Percentiles rank a stretch among this genome's conserved stretches.
These are phyloP conservation scores for Puccinellia tenuiflora DNA, from an alignment of 176 grass and related monocot species.

Conservation along the genomic window DNA sequence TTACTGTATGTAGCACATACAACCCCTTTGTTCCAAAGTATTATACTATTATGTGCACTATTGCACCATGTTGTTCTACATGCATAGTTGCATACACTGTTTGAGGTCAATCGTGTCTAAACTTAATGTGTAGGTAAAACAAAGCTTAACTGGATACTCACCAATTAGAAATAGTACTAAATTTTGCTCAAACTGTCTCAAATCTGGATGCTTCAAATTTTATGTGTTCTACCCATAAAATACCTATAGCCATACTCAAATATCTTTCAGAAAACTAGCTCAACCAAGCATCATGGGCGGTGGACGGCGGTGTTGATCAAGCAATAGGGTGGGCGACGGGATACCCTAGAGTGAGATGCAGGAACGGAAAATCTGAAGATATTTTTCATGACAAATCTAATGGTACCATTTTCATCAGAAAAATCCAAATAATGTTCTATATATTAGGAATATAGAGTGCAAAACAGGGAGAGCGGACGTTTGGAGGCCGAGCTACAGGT, in stretches of 20 bases:
- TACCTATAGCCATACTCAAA: neutral
- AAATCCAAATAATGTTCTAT: neutral
- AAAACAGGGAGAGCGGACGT: too few relatives aligned
- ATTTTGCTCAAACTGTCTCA: neutral
- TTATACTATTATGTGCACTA: neutral
- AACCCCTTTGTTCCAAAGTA: neutral
- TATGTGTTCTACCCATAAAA: neutral
- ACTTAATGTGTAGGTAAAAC: neutral
- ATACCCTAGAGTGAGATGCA: neutral
- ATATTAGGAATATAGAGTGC: neutral
- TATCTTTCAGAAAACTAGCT: neutral
- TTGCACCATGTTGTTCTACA: neutral
- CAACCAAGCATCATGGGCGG: neutral
- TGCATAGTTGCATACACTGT: neutral
- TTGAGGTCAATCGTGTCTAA: neutral
- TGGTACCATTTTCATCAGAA: neutral
- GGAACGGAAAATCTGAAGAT: neutral
- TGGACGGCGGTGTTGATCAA: neutral
- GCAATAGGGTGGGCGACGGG: neutral
- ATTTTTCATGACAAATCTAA: neutral
- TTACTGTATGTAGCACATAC: neutral
- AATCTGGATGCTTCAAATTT: neutral
- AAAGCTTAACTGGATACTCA: neutral
- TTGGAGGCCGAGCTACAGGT: too few relatives aligned
- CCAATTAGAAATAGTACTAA: neutral